Conservation (phyloP, 192 early-diverging fungal species). For the Backusella australiensis region DNA sequence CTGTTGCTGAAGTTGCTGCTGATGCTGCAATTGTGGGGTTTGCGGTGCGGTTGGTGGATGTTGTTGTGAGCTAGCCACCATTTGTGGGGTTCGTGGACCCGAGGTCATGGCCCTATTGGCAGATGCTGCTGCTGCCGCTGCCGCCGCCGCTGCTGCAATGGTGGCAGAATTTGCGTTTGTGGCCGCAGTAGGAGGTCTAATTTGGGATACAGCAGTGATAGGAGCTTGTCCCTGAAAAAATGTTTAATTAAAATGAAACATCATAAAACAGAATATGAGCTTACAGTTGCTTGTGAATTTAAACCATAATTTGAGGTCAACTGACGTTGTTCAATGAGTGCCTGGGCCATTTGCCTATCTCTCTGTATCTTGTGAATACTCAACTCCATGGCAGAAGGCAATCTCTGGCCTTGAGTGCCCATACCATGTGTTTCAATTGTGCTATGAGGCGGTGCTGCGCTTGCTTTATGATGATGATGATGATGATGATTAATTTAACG, state of each 20-base stretch:
- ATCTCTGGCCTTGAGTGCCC: slow-evolving; percentile 22
- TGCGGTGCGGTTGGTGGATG: not conserved
- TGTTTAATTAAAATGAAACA: slow-evolving; percentile 21
- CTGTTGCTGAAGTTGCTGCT: slow-evolving; percentile 15
- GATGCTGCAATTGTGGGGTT: not conserved
- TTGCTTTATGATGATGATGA: slow-evolving; percentile 18
- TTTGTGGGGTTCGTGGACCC: not conserved
- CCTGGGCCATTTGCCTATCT: slow-evolving; percentile 50
- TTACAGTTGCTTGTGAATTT: slow-evolving; percentile 28
- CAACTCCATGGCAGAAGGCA: slow-evolving; percentile 52
- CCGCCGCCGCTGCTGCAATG: slow-evolving; percentile 26
- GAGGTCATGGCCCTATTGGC: not conserved
- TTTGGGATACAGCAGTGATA: slow-evolving; percentile 21
- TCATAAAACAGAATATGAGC: not conserved
- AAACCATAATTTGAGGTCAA: slow-evolving; percentile 43
- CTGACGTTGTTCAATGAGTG: slow-evolving; percentile 47
- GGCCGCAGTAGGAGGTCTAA: slow-evolving; percentile 18
- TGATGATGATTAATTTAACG: not conserved
- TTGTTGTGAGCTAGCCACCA: not conserved
- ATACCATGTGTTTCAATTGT: slow-evolving; percentile 42
- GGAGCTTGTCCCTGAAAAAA: slow-evolving; percentile 23
- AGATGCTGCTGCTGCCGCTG: not conserved
- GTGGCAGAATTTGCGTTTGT: slow-evolving; percentile 23
- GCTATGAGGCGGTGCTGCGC: slow-evolving; percentile 35
- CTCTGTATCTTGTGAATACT: slow-evolving; percentile 48